Percentiles rank a stretch among this genome's conserved stretches.
These are phyloP conservation scores for Podosphaera xanthii DNA, from an alignment of 2,329 filamentous ascomycete species.

Conservation along the genomic window DNA sequence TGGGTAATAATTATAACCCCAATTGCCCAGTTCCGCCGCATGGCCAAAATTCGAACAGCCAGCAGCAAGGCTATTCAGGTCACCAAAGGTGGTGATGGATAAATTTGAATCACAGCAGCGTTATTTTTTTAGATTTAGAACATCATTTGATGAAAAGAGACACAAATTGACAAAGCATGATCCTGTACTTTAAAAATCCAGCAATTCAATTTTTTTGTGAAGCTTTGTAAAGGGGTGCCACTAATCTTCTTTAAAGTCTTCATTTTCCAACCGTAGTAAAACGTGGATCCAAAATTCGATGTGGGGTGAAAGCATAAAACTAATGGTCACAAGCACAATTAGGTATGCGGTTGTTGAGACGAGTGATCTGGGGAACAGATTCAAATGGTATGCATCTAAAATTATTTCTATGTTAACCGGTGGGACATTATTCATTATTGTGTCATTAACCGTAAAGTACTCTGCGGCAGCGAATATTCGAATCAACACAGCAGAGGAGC, in stretches of 20 bases:
- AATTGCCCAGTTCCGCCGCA: background rate
- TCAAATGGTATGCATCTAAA: constrained; percentile 65
- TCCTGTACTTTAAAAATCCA: constrained; percentile 2
- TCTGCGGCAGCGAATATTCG: constrained; percentile 57
- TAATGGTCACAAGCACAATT: constrained; percentile 28
- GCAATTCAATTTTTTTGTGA: constrained; percentile 2
- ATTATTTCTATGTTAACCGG: constrained; percentile 61
- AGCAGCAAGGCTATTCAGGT: background rate
- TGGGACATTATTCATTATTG: constrained; percentile 52
- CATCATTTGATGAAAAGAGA: constrained; percentile 1
- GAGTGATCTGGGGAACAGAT: constrained; percentile 58
- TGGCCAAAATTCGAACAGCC: background rate
- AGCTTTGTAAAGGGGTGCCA: background rate
- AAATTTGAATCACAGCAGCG: background rate
- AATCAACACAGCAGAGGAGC: constrained; percentile 21
- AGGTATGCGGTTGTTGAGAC: constrained; percentile 50
- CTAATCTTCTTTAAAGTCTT: constrained; percentile 6
- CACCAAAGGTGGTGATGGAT: background rate
- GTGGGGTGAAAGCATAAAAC: constrained; percentile 13
- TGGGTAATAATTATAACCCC: too few species aligned
- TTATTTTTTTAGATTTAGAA: background rate
- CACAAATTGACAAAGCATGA: constrained; percentile 5
- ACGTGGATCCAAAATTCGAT: constrained; percentile 9
- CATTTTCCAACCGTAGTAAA: constrained; percentile 2
- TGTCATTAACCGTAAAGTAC: constrained; percentile 54